phyloP scores from a whole-genome alignment of 2,329 filamentous ascomycete genomes.

The Botrytis elliptica region DNA sequence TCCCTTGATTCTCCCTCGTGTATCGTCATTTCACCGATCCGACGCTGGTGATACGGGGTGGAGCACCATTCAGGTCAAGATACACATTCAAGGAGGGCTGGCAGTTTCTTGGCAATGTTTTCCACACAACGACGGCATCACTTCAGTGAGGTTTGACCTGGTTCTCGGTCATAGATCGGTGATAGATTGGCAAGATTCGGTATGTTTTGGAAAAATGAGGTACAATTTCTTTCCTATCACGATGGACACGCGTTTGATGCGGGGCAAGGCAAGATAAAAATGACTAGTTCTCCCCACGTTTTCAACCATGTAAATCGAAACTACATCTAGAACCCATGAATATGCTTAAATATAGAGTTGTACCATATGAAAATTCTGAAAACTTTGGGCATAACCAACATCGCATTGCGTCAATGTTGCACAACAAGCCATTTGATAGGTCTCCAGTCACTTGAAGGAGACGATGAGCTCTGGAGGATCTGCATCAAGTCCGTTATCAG shows the following conservation, averaged over 20 bases:
- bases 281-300: not conserved
- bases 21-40: not conserved
- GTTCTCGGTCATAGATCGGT: conserved; percentile 13
- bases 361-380: not conserved
- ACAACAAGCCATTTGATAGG: not conserved
- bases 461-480: not conserved
- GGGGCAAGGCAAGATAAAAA: not conserved
- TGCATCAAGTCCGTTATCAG: not conserved
- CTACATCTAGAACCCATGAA: not conserved
- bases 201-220: not conserved
- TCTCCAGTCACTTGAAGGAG: not conserved
- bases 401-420: conserved; percentile 1
- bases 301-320: not conserved
- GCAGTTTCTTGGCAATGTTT: not conserved
- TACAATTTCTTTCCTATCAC: not conserved
- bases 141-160: not conserved
- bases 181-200: conserved; percentile 1
- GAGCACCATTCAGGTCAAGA: not conserved
- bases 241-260: not conserved
- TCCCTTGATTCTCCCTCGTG: not conserved
- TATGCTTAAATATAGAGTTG: not conserved
- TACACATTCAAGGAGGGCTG: not conserved
- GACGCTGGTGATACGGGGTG: not conserved
- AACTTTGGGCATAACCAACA: not conserved
- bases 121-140: not conserved